phyloP scores from a whole-genome alignment of 106 monocot species.

The Triglochin maritima region DNA sequence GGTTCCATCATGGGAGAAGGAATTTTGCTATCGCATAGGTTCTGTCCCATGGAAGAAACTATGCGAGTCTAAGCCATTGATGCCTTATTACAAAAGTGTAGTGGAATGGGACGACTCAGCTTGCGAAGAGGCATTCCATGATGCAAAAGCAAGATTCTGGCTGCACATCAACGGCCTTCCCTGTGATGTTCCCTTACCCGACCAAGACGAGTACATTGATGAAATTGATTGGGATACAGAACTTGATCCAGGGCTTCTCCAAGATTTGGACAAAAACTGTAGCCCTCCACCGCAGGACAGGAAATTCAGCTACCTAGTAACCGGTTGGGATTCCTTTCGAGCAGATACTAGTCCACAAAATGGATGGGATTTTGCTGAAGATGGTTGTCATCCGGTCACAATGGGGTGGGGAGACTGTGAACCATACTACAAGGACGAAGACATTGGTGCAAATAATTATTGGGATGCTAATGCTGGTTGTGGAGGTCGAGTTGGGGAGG shows the following conservation, averaged over 20 bases:
- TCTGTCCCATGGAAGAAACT: conserved; percentile 19
- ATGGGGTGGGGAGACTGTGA: conserved; percentile 14
- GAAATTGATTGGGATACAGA: conserved; percentile 15
- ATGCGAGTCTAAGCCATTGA: conserved; percentile 11
- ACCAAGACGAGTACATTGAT: conserved; percentile 18
- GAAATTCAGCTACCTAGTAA: not conserved
- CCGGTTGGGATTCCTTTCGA: conserved; percentile 8
- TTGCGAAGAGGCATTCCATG: conserved; percentile 20
- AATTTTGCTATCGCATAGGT: conserved; percentile 16
- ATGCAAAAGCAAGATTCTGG: conserved; percentile 15
- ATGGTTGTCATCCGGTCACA: not conserved
- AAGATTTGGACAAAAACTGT: conserved; percentile 5
- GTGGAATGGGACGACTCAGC: conserved; percentile 25
- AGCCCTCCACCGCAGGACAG: not conserved
- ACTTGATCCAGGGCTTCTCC: conserved; percentile 8
- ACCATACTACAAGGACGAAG: not conserved
- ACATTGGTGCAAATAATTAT: not conserved
- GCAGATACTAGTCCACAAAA: not conserved
- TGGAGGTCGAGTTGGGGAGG: not conserved
- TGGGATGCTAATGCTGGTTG: conserved; percentile 4
- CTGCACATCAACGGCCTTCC: conserved; percentile 14
- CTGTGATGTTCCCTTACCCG: conserved; percentile 13
- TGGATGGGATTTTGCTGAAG: not conserved
- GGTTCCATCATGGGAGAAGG: conserved; percentile 24
- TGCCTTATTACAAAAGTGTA: conserved; percentile 13